Evolutionary conservation across 2,329 filamentous ascomycete species (phyloP).

Genomic region (Fonsecaea monophora): DNA sequence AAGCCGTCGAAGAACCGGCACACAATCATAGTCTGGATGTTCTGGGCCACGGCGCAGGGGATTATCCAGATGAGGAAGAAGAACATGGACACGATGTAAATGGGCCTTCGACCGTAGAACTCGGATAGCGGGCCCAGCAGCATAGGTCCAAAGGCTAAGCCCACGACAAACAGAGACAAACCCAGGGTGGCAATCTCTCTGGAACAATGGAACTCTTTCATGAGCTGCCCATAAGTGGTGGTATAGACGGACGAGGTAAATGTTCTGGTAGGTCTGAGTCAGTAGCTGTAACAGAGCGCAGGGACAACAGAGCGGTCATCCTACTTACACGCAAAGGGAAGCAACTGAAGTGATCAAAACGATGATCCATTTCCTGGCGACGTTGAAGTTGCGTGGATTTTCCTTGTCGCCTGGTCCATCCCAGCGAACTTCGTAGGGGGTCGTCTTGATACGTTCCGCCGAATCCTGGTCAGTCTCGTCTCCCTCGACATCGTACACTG

Average conservation of each 20-base stretch:
- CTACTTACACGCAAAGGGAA: slow-evolving; percentile 72
- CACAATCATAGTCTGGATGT: slow-evolving; percentile 80
- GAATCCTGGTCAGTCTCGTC: slow-evolving; percentile 58
- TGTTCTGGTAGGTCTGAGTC: slow-evolving; percentile 52
- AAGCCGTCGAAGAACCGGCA: slow-evolving; percentile 72
- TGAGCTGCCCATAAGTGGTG: slow-evolving; percentile 77
- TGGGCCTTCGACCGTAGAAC: slow-evolving; percentile 83
- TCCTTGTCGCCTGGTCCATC: slow-evolving; percentile 74
- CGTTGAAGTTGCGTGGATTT: slow-evolving; percentile 73
- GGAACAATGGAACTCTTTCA: slow-evolving; percentile 54
- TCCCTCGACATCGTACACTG: slow-evolving; percentile 16
- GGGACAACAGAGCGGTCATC: not conserved
- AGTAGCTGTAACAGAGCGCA: not conserved
- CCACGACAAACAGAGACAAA: slow-evolving; percentile 57
- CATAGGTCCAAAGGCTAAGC: slow-evolving; percentile 66
- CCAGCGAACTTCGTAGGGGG: slow-evolving; percentile 68
- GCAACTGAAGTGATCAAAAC: slow-evolving; percentile 74
- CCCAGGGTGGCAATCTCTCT: slow-evolving; percentile 56
- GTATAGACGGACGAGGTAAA: slow-evolving; percentile 86
- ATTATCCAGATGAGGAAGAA: slow-evolving; percentile 81
- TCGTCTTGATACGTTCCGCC: slow-evolving; percentile 7
- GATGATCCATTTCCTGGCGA: slow-evolving; percentile 75
- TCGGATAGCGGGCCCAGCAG: slow-evolving; percentile 50
- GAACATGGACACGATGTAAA: slow-evolving; percentile 76
- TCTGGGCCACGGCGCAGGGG: slow-evolving; percentile 79